Evolutionary conservation across 2,329 filamentous ascomycete species (phyloP).

Genomic region (Davidsoniella neocaledoniae): DNA sequence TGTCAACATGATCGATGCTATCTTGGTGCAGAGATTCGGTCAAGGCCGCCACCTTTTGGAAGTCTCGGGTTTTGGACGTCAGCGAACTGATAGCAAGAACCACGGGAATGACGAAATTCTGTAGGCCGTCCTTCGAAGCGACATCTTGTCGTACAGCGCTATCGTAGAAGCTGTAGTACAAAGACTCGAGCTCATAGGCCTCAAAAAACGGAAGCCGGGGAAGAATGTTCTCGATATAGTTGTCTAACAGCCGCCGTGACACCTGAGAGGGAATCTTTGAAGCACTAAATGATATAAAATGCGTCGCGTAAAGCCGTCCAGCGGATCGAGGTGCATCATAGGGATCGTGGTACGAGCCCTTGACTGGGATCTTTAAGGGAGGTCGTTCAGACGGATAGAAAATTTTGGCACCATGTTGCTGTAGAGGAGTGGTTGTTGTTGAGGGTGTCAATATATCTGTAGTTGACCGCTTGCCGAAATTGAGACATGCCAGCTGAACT

Average conservation of each 20-base stretch:
- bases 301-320: slow-evolving; percentile 6
- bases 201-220: slow-evolving; percentile 14
- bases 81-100: slow-evolving; percentile 15
- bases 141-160: background rate
- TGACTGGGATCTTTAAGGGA: slow-evolving; percentile 15
- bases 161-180: slow-evolving; percentile 13
- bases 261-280: slow-evolving; percentile 13
- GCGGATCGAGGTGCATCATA: slow-evolving; percentile 5
- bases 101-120: slow-evolving; percentile 12
- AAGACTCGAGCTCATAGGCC: slow-evolving; percentile 10
- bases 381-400: slow-evolving; percentile 15
- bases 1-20: slow-evolving; percentile 11
- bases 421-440: no score
- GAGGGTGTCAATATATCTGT: no score
- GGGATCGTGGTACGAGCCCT: slow-evolving; percentile 13
- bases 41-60: slow-evolving; percentile 14
- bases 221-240: slow-evolving; percentile 14
- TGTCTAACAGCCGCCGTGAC: slow-evolving; percentile 14
- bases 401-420: slow-evolving; percentile 13
- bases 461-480: no score
- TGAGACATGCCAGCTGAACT: no score
- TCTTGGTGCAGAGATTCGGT: slow-evolving; percentile 14
- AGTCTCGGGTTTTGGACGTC: slow-evolving; percentile 14
- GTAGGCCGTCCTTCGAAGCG: background rate
- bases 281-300: slow-evolving; percentile 9